Evolutionary conservation across 2,329 filamentous ascomycete genomes (phyloP).

Genomic region (Verticillium klebahnii): DNA sequence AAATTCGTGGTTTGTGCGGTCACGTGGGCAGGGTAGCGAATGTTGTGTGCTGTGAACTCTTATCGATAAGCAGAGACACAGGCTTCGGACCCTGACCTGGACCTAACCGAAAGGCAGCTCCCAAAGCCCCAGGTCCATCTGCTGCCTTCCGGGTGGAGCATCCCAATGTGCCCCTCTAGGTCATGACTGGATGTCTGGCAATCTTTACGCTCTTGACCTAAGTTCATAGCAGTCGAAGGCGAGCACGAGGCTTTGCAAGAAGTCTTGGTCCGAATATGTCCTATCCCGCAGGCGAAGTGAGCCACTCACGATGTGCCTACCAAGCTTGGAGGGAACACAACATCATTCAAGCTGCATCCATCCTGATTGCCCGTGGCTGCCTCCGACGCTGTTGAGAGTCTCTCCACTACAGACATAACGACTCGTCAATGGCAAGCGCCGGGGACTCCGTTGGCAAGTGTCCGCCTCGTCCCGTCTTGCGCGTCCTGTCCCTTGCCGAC

Average conservation of each 20-base stretch:
- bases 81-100: background rate
- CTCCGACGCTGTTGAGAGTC: too few species aligned
- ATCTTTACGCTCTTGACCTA: too few species aligned
- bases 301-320: too few species aligned
- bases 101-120: background rate
- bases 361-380: too few species aligned
- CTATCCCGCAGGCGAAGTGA: too few species aligned
- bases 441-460: background rate
- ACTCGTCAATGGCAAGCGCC: background rate
- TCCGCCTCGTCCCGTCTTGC: background rate
- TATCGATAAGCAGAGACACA: background rate
- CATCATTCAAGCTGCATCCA: too few species aligned
- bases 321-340: too few species aligned
- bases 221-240: too few species aligned
- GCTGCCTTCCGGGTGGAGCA: background rate
- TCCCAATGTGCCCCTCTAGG: too few species aligned
- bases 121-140: background rate
- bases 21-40: background rate
- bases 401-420: background rate
- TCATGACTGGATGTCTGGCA: too few species aligned
- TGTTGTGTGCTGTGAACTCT: background rate
- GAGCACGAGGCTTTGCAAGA: too few species aligned
- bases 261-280: too few species aligned
- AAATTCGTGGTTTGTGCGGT: constrained; percentile 1
- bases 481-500: background rate